Percentiles rank a stretch among this genome's conserved stretches.
These are phyloP conservation scores for Yarrowia sp. DNA, from an alignment of 805 yeast genomes.

Conservation along the genomic window DNA sequence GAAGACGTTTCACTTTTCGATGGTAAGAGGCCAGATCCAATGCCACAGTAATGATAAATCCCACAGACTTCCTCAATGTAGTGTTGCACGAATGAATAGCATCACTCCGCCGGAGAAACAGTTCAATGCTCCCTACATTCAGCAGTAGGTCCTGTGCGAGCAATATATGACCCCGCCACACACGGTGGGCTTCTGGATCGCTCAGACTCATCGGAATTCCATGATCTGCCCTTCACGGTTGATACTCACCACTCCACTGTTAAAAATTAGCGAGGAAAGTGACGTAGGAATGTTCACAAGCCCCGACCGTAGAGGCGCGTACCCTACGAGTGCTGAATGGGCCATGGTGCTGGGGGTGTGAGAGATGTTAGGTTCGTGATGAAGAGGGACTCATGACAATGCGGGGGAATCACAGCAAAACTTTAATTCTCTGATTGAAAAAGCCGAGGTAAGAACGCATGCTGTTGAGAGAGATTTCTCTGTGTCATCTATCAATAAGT, in stretches of 20 bases:
- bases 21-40: too few species aligned
- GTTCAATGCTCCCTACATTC: too few species aligned
- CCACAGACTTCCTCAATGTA: too few species aligned
- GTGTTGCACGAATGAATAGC: too few species aligned
- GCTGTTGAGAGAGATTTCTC: not conserved
- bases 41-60: too few species aligned
- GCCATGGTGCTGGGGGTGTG: slow-evolving; percentile 29
- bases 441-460: not conserved
- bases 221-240: slow-evolving; percentile 28
- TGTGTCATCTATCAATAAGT: not conserved
- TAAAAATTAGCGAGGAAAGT: slow-evolving; percentile 45
- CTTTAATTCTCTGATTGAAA: not conserved
- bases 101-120: too few species aligned
- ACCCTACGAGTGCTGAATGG: slow-evolving; percentile 38
- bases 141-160: too few species aligned
- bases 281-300: slow-evolving; percentile 54
- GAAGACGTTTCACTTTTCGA: not conserved
- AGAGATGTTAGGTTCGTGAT: not conserved
- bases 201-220: too few species aligned
- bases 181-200: not conserved
- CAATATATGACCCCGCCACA: not conserved
- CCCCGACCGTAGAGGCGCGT: slow-evolving; percentile 45
- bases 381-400: not conserved
- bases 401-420: slow-evolving; percentile 24
- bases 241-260: slow-evolving; percentile 48